phyloP scores from a whole-genome alignment of 176 grass and related monocot species.

The Juncus effusus region DNA sequence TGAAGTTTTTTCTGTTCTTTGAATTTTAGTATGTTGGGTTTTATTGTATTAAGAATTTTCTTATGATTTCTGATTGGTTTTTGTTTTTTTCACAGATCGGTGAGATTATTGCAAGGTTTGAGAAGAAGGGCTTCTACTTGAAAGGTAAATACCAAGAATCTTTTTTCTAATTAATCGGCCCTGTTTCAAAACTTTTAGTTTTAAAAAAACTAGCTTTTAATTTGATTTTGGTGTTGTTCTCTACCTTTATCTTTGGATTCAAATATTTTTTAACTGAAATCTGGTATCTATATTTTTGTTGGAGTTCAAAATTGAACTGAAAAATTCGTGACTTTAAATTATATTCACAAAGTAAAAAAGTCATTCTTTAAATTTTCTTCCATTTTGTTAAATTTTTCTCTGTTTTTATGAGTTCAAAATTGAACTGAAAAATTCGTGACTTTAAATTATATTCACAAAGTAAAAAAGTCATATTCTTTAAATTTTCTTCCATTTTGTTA shows the following conservation, averaged over 20 bases:
- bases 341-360: too few species aligned
- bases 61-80: neutral
- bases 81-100: slow-evolving; percentile 50
- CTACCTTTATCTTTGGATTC: neutral
- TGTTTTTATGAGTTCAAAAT: neutral
- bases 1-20: neutral
- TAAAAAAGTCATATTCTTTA: too few species aligned
- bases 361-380: too few species aligned
- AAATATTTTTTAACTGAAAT: neutral
- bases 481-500: neutral
- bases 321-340: neutral
- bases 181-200: too few species aligned
- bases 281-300: neutral
- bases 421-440: neutral
- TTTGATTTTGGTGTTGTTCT: neutral
- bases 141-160: slow-evolving; percentile 39
- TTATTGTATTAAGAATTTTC: neutral
- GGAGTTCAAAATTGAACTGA: neutral
- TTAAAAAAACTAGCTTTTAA: too few species aligned
- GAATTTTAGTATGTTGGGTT: neutral
- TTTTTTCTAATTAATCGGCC: neutral
- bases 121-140: slow-evolving; percentile 99
- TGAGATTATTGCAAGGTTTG: slow-evolving; percentile 85
- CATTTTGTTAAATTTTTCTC: too few species aligned
- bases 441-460: neutral